These are phyloP conservation scores for Ceratobasidium sp. DNA, from an alignment of 1,284 basidiomycete genomes.

Conservation along the genomic window DNA sequence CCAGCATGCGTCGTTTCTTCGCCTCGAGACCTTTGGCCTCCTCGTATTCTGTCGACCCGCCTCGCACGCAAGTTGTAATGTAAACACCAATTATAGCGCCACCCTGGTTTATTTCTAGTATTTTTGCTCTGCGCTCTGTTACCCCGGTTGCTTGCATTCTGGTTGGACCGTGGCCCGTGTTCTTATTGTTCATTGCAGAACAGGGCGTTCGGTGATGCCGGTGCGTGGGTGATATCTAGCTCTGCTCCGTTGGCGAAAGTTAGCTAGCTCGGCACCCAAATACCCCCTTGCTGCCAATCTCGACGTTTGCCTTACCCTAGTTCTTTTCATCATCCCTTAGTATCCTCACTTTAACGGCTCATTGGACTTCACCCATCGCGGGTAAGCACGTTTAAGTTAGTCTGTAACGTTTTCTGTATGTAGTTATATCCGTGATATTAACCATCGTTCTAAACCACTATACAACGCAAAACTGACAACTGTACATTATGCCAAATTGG, in stretches of 20 bases:
- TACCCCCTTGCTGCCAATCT: constrained; percentile 30
- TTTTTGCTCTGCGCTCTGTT: constrained; percentile 43
- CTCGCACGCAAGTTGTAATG: constrained; percentile 18
- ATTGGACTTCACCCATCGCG: constrained; percentile 44
- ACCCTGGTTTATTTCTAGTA: constrained; percentile 40
- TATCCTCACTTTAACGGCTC: constrained; percentile 38
- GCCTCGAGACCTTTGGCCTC: neutral
- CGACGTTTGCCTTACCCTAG: constrained; percentile 27
- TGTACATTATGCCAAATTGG: too few species aligned
- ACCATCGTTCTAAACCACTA: neutral
- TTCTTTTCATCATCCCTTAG: constrained; percentile 6
- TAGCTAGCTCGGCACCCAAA: constrained; percentile 32
- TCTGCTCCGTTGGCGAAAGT: neutral
- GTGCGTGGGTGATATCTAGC: constrained; percentile 7
- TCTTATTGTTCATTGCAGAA: constrained; percentile 43
- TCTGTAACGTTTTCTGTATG: constrained; percentile 42
- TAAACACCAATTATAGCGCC: constrained; percentile 30
- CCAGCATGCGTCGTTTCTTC: constrained; percentile 58
- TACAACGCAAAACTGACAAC: neutral
- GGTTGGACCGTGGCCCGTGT: constrained; percentile 43
- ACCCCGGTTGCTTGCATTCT: constrained; percentile 34
- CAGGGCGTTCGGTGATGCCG: constrained; percentile 27
- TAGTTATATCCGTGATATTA: constrained; percentile 27
- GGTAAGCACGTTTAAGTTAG: constrained; percentile 44
- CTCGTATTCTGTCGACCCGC: constrained; percentile 35